These are phyloP conservation scores for Pisolithus sp. DNA, from an alignment of 768 basidiomycete genomes.

Conservation along the genomic window DNA sequence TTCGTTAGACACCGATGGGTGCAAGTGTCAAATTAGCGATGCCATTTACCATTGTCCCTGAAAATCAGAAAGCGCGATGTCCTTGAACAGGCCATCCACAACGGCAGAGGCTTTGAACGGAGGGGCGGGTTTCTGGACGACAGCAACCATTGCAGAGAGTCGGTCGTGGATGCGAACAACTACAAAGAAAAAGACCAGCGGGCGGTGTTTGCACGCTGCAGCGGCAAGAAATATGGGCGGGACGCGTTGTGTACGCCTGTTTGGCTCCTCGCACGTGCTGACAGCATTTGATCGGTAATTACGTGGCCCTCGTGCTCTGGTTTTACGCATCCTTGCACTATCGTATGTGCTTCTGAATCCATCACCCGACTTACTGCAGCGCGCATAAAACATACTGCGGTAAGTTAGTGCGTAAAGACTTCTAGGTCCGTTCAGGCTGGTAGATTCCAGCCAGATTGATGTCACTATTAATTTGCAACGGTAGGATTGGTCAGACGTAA, in stretches of 20 bases:
- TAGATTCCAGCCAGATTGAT: too few relatives aligned
- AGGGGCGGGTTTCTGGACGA: constrained; percentile 83
- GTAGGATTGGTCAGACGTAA: too few relatives aligned
- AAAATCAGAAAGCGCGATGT: constrained; percentile 67
- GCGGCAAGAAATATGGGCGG: constrained; percentile 1
- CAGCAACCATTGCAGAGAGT: constrained; percentile 32
- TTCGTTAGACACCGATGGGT: neutral
- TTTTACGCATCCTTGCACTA: too few relatives aligned
- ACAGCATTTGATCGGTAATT: too few relatives aligned
- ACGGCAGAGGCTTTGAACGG: constrained; percentile 71
- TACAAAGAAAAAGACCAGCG: constrained; percentile 1
- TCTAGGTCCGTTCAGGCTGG: too few relatives aligned
- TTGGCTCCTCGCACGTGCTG: constrained; percentile 5
- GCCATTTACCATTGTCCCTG: constrained; percentile 71
- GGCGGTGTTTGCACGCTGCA: constrained; percentile 3
- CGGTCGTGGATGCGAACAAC: neutral
- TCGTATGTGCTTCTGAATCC: too few relatives aligned
- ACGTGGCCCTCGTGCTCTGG: too few relatives aligned
- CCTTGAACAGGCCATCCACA: constrained; percentile 69
- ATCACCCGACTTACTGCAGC: too few relatives aligned
- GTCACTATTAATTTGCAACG: too few relatives aligned
- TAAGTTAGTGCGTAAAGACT: too few relatives aligned
- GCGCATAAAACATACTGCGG: too few relatives aligned
- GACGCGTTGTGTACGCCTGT: constrained; percentile 26
- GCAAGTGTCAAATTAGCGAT: neutral